A percentile compares a stretch with the other conserved stretches of the same genome.
Conservation (phyloP, 2,329 filamentous ascomycete genomes). For the Fusarium piperis region DNA sequence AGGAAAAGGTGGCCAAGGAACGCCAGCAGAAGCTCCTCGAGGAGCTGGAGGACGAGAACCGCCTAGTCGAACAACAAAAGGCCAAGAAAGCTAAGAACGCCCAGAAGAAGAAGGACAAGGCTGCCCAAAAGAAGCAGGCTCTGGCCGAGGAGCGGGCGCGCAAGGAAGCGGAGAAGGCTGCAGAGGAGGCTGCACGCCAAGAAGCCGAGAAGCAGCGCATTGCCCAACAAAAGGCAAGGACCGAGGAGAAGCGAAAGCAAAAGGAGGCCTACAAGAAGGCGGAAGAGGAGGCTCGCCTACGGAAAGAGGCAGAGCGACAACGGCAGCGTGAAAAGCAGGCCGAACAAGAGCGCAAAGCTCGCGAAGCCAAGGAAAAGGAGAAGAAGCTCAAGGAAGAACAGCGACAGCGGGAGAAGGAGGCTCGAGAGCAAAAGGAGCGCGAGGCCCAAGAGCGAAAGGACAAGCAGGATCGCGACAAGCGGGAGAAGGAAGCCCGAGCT, state of each 20-base stretch:
- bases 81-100: constrained; percentile 95
- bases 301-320: constrained; percentile 86
- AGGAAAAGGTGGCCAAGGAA: constrained; percentile 94
- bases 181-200: constrained; percentile 81
- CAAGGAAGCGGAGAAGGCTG: constrained; percentile 88
- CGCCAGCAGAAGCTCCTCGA: constrained; percentile 90
- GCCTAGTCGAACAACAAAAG: constrained; percentile 79
- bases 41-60: constrained; percentile 87
- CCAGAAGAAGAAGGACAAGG: constrained; percentile 95
- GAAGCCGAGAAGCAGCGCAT: constrained; percentile 80
- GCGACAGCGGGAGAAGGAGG: constrained; percentile 81
- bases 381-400: constrained; percentile 88
- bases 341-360: constrained; percentile 84
- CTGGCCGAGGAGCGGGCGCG: constrained; percentile 91
- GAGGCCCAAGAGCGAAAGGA: constrained; percentile 72
- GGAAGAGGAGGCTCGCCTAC: constrained; percentile 85
- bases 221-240: constrained; percentile 82
- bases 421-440: constrained; percentile 74
- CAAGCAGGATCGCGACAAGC: constrained; percentile 71
- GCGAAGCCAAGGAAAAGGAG: constrained; percentile 71
- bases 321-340: constrained; percentile 85
- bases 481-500: constrained; percentile 65
- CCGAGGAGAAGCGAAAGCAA: constrained; percentile 91
- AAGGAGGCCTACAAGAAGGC: constrained; percentile 90
- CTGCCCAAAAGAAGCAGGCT: constrained; percentile 85